Evolutionary conservation across 192 early-diverging fungal species (phyloP).

Genomic region (Pecoramyces ruminantium): DNA sequence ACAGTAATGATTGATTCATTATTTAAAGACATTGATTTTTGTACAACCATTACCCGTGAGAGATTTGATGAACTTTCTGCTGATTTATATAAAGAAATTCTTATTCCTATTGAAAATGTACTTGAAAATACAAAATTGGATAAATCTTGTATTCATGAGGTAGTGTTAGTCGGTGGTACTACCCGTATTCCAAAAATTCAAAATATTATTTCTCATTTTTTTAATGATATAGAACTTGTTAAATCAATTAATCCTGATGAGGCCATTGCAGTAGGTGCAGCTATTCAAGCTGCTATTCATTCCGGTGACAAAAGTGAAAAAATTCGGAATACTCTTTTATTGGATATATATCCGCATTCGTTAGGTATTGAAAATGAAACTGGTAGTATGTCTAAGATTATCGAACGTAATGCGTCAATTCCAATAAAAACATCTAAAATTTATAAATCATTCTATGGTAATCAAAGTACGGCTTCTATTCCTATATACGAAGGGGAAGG

Average conservation of each 20-base stretch:
- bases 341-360: slow-evolving; percentile 91
- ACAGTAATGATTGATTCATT: slow-evolving; percentile 92
- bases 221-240: slow-evolving; percentile 97
- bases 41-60: slow-evolving; percentile 91
- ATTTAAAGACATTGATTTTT: slow-evolving; percentile 94
- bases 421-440: slow-evolving; percentile 95
- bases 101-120: slow-evolving; percentile 92
- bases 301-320: slow-evolving; percentile 90
- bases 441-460: slow-evolving; percentile 95
- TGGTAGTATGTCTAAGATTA: slow-evolving; percentile 93
- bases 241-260: slow-evolving; percentile 94
- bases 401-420: slow-evolving; percentile 94
- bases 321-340: slow-evolving; percentile 79
- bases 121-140: slow-evolving; percentile 90
- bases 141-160: slow-evolving; percentile 77
- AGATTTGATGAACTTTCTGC: slow-evolving; percentile 97
- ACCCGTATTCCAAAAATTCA: slow-evolving; percentile 99
- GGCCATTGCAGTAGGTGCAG: slow-evolving; percentile 95
- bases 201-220: slow-evolving; percentile 93
- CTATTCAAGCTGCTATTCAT: slow-evolving; percentile 92
- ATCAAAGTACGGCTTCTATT: slow-evolving; percentile 93
- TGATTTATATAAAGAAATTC: slow-evolving; percentile 83
- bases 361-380: slow-evolving; percentile 96
- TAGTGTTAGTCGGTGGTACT: slow-evolving; percentile 94
- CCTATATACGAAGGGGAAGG: slow-evolving; percentile 97